Evolutionary conservation across 768 basidiomycete genomes (phyloP).

Genomic region (Lyophyllum decastes): DNA sequence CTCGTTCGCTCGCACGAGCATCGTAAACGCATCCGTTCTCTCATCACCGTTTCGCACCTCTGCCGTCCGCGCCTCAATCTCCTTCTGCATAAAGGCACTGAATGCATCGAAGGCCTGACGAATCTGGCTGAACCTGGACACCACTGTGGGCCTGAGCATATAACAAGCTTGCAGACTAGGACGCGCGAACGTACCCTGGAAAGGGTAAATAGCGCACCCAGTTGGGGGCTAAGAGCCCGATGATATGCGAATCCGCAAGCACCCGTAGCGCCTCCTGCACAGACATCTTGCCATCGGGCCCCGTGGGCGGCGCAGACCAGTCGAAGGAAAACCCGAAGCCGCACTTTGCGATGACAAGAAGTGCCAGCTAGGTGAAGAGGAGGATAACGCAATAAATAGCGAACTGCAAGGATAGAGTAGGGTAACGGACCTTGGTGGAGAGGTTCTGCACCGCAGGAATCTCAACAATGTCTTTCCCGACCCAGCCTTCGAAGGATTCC

Average conservation of each 20-base stretch:
- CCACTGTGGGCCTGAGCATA: not conserved
- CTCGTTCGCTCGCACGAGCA: slow-evolving; percentile 47
- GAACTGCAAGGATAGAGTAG: too few relatives aligned
- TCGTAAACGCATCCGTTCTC: slow-evolving; percentile 38
- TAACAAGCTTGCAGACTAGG: not conserved
- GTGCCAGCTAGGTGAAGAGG: slow-evolving; percentile 32
- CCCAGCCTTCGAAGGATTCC: slow-evolving; percentile 27
- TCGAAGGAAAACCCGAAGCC: slow-evolving; percentile 23
- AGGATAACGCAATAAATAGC: too few relatives aligned
- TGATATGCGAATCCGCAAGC: slow-evolving; percentile 21
- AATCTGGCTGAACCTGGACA: slow-evolving; percentile 26
- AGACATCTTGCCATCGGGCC: slow-evolving; percentile 36
- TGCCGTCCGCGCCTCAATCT: slow-evolving; percentile 31
- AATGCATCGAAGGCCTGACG: slow-evolving; percentile 31
- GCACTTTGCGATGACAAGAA: slow-evolving; percentile 45
- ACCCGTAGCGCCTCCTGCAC: slow-evolving; percentile 36
- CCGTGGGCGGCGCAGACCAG: slow-evolving; percentile 37
- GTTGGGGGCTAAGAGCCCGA: not conserved
- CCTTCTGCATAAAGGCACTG: slow-evolving; percentile 35
- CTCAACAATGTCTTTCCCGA: slow-evolving; percentile 10
- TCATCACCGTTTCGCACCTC: slow-evolving; percentile 21
- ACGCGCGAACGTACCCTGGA: slow-evolving; percentile 8
- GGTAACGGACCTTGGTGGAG: not conserved
- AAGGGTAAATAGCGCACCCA: slow-evolving; percentile 14
- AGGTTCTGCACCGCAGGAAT: slow-evolving; percentile 13